Evolutionary conservation across 306 rosid genomes (phyloP).

Genomic region (Ormosia emarginata): DNA sequence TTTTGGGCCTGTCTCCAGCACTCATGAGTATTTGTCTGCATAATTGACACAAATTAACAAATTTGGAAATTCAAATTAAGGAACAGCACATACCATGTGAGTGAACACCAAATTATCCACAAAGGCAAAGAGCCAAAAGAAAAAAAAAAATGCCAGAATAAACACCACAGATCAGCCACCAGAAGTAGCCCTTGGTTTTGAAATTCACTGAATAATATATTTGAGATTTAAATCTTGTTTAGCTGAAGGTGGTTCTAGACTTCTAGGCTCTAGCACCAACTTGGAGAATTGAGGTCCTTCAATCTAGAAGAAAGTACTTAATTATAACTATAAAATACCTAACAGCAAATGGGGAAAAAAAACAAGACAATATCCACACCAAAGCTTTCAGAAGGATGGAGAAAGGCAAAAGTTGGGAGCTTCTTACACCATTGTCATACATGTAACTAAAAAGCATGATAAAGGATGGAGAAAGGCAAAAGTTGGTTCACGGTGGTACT

Average conservation of each 20-base stretch:
- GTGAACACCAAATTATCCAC: conserved; percentile 22
- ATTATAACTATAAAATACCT: conserved; percentile 9
- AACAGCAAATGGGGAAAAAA: background rate
- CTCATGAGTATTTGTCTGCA: conserved; percentile 21
- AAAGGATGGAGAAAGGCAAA: too few species aligned
- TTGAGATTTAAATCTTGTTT: conserved; percentile 20
- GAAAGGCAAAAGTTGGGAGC: too few species aligned
- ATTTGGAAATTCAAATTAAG: conserved; percentile 1
- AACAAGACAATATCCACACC: background rate
- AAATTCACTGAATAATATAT: conserved; percentile 6
- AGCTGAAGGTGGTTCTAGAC: conserved; percentile 11
- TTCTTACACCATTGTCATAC: too few species aligned
- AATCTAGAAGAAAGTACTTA: conserved; percentile 13
- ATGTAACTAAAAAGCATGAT: too few species aligned
- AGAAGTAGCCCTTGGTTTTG: background rate
- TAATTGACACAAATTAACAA: conserved; percentile 30
- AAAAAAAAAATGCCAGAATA: background rate
- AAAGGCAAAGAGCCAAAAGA: background rate
- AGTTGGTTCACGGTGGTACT: background rate
- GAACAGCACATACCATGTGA: conserved; percentile 26
- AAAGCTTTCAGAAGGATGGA: background rate
- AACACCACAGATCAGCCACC: background rate
- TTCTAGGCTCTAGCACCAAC: background rate
- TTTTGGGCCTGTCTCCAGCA: conserved; percentile 30
- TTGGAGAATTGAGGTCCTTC: background rate